Conservation (phyloP, 768 basidiomycete genomes). For the Lepiota brunneoincarnata region DNA sequence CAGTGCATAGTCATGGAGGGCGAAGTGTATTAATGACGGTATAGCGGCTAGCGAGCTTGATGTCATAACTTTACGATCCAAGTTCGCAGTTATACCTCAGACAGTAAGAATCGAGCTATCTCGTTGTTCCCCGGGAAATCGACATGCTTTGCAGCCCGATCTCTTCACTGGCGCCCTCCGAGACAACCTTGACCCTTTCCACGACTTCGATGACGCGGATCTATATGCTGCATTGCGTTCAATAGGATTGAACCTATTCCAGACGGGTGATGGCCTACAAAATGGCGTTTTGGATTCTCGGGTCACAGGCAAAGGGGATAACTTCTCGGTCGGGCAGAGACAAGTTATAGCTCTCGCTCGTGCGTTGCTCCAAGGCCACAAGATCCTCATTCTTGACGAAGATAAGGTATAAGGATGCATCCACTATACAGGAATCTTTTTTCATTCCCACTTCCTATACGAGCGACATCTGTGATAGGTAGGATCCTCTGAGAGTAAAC, state of each 20-base stretch:
- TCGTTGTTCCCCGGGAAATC: neutral
- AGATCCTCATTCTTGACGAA: conserved; percentile 62
- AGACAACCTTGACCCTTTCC: conserved; percentile 68
- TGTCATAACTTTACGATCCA: conserved; percentile 51
- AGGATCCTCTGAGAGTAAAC: neutral
- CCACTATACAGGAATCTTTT: neutral
- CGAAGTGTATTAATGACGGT: conserved; percentile 54
- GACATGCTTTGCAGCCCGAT: conserved; percentile 30
- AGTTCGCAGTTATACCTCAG: conserved; percentile 61
- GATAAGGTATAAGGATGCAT: conserved; percentile 31
- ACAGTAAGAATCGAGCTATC: conserved; percentile 25
- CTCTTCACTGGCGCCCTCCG: conserved; percentile 62
- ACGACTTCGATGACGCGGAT: conserved; percentile 49
- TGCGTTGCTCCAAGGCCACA: conserved; percentile 56
- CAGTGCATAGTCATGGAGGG: conserved; percentile 59
- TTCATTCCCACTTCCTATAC: conserved; percentile 10
- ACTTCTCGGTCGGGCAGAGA: conserved; percentile 75
- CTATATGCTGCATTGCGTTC: conserved; percentile 38
- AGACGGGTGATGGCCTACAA: conserved; percentile 44
- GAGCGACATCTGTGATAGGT: conserved; percentile 52
- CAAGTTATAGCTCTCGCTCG: conserved; percentile 68
- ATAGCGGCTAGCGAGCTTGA: conserved; percentile 46
- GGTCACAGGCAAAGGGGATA: conserved; percentile 56
- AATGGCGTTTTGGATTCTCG: conserved; percentile 43
- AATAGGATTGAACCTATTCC: conserved; percentile 37